Base-by-base conservation (phyloP, 2,329 filamentous ascomycete species). In the Fusarium keratoplasticum region DNA sequence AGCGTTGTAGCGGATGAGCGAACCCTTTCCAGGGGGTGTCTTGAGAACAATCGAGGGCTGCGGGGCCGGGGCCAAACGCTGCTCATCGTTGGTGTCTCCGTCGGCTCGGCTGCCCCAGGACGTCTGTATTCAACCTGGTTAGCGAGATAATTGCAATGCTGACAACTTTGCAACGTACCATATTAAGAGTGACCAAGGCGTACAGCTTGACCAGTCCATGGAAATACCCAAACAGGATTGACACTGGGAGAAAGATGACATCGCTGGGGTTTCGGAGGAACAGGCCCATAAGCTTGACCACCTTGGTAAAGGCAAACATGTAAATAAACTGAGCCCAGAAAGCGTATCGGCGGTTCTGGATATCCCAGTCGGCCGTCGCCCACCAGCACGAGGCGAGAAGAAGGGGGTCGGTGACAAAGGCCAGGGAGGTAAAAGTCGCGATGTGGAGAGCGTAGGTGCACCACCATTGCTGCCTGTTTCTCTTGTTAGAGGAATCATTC, bases 41-140 rank as follows among this genome's bases (percentile, higher is more conserved):
- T 84, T 85, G 75, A 88, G 80, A 59, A 83, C 82, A 63, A 82
- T 75, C 6, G 83, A 81, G 33, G 81, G 84, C 75, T 80, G 80
- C 18, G 87, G 86, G 40, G 84, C 83, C 35, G 82, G 85, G 42
- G 84, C 89, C 86, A 94, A 91, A 80, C 93, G 91, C 76, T 91
- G 88, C 73, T 89, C 89, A 83, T 97, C 93, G 83, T 97, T 93
- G 76, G 93, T 89, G 83, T 98, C 95, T 80, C 95, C 95, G 78
- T 96, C 95, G 78, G 95, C 94, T 83, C 95, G 93, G 84, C 95
- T 98, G 80, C 95, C 95, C 95, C 95, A 98, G 61, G 95, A 96
- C 52, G 95, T 98, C 95, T 98, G 81, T 31, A 61, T 27, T 14
- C 55, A 64, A 7, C 6, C 36, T 60, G 29, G 59, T 78, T 64